Conservation (phyloP, 495 filamentous ascomycete species). For the Penicillium soppii region DNA sequence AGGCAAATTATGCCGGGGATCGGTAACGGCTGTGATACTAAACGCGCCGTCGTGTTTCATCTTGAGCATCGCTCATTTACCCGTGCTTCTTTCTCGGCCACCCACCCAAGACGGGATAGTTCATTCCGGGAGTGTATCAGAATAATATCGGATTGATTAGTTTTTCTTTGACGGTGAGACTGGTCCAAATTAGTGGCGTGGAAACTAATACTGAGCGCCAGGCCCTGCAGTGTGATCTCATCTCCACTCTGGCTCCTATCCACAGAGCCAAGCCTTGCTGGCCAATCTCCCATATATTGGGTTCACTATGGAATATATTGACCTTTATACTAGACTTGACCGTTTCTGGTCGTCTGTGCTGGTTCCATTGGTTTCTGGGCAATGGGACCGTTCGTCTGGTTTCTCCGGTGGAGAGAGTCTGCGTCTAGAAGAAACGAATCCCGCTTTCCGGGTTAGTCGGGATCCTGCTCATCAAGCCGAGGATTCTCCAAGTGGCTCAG, state of each 20-base stretch:
- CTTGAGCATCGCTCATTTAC: slow-evolving; percentile 19
- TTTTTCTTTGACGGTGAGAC: slow-evolving; percentile 11
- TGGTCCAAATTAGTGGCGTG: not conserved
- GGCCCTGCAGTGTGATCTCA: not conserved
- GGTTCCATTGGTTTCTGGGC: slow-evolving; percentile 5
- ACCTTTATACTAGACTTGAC: slow-evolving; percentile 1
- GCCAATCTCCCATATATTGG: slow-evolving; percentile 2
- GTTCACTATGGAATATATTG: slow-evolving; percentile 5
- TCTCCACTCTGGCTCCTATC: not conserved
- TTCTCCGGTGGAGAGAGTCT: slow-evolving; percentile 1
- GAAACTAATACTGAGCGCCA: slow-evolving; percentile 11
- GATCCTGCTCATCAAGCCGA: slow-evolving; percentile 4
- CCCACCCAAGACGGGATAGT: slow-evolving; percentile 11
- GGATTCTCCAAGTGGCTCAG: not conserved
- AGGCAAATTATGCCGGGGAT: slow-evolving; percentile 8
- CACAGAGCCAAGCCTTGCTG: not conserved
- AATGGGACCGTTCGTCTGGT: not conserved
- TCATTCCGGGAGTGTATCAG: slow-evolving; percentile 15
- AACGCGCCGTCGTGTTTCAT: slow-evolving; percentile 24
- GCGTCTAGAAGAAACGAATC: not conserved
- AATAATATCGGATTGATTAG: slow-evolving; percentile 14
- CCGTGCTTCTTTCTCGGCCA: slow-evolving; percentile 12
- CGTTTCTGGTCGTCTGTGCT: slow-evolving; percentile 9
- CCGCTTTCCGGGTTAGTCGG: slow-evolving; percentile 3
- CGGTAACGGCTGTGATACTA: slow-evolving; percentile 5